Evolutionary conservation across 768 basidiomycete species (phyloP).

Genomic region (Kockovaella imperatae): DNA sequence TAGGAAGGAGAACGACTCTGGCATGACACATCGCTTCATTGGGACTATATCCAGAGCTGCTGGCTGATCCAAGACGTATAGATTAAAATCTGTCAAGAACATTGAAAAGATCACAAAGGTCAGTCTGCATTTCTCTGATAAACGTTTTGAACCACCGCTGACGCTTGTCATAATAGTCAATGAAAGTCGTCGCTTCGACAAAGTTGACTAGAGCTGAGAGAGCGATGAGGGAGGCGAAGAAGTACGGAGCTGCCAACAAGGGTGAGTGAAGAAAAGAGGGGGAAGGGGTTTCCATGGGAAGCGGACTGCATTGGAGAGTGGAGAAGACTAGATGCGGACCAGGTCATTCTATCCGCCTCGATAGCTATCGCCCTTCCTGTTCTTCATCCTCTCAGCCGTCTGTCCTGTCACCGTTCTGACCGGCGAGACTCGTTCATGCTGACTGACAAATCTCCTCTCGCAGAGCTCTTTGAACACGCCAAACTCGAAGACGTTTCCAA

Average conservation of each 20-base stretch:
- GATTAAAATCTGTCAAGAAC: slow-evolving; percentile 73
- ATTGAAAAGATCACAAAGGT: slow-evolving; percentile 99
- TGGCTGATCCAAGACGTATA: slow-evolving; percentile 37
- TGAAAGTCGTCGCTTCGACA: slow-evolving; percentile 99
- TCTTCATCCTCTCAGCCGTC: neutral
- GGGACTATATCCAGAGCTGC: no score
- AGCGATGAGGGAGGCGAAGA: slow-evolving; percentile 83
- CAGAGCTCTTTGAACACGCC: slow-evolving; percentile 82
- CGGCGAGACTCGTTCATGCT: neutral
- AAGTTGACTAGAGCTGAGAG: slow-evolving; percentile 91
- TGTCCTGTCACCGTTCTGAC: neutral
- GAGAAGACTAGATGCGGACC: neutral
- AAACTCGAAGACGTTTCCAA: slow-evolving; percentile 51
- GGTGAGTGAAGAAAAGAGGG: slow-evolving; percentile 17
- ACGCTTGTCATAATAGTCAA: no score
- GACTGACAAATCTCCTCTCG: slow-evolving; percentile 5
- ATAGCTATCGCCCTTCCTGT: neutral
- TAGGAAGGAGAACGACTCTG: no score
- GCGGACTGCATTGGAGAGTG: neutral
- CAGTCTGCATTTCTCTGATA: slow-evolving; percentile 30
- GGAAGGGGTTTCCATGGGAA: neutral
- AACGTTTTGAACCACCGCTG: slow-evolving; percentile 6
- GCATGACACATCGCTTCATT: no score
- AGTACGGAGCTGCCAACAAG: slow-evolving; percentile 68
- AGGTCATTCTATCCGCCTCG: neutral